phyloP scores from a whole-genome alignment of 768 basidiomycete genomes.

The Auriscalpium orientale region DNA sequence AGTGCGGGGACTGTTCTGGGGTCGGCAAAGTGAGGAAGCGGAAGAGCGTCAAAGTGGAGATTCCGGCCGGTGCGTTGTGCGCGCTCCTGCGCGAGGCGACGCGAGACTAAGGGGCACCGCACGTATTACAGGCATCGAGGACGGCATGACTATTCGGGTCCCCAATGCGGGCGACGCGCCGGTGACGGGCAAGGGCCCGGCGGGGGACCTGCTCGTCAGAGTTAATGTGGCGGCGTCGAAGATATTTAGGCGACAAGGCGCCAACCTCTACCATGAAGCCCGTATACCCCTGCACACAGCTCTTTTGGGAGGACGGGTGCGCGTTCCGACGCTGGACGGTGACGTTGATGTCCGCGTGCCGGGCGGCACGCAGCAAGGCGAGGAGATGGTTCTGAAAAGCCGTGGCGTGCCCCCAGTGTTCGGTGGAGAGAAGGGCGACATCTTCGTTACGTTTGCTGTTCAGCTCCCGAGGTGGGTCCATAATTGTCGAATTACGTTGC shows the following conservation, averaged over 20 bases:
- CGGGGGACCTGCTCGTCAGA: constrained; percentile 84
- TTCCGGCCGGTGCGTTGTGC: constrained; percentile 68
- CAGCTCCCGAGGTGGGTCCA: constrained; percentile 78
- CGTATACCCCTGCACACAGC: constrained; percentile 88
- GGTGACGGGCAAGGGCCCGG: constrained; percentile 63
- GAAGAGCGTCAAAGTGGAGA: constrained; percentile 70
- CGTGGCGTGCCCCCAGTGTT: constrained; percentile 69
- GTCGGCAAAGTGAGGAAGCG: constrained; percentile 80
- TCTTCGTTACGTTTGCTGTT: constrained; percentile 84
- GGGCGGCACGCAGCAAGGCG: constrained; percentile 89
- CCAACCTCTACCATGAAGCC: constrained; percentile 84
- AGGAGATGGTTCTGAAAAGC: constrained; percentile 91
- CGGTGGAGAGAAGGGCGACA: constrained; percentile 62
- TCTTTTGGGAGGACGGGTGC: constrained; percentile 85
- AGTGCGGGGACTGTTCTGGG: constrained; percentile 78
- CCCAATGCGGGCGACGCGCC: constrained; percentile 81
- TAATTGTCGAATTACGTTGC: neutral
- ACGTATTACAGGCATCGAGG: constrained; percentile 67
- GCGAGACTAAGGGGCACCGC: constrained; percentile 5
- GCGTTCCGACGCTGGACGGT: constrained; percentile 91
- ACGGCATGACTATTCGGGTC: constrained; percentile 86
- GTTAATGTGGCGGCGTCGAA: constrained; percentile 80
- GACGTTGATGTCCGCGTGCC: constrained; percentile 93
- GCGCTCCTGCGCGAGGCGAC: neutral
- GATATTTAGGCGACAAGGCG: constrained; percentile 83